Conservation (phyloP, 1,284 basidiomycete species). For the Wolfiporia cocos region DNA sequence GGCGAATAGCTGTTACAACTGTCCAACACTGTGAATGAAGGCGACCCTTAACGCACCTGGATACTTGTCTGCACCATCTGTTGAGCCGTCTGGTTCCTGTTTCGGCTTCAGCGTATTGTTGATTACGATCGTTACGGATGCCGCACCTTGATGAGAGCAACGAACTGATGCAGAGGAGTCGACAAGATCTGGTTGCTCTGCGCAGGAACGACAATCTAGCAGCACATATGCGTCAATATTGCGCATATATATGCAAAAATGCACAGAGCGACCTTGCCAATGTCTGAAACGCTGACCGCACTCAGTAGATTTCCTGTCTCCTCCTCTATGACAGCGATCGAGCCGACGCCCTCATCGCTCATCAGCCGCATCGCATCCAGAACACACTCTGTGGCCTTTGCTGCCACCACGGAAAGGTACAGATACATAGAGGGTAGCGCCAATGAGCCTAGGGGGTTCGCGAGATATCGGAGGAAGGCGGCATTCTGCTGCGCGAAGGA, state of each 20-base stretch:
- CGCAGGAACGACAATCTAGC: slow-evolving; percentile 65
- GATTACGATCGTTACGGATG: background rate
- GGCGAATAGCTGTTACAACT: background rate
- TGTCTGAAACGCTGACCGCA: slow-evolving; percentile 72
- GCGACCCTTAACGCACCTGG: slow-evolving; percentile 53
- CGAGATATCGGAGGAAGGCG: slow-evolving; percentile 46
- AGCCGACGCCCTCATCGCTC: slow-evolving; percentile 77
- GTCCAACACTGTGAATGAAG: background rate
- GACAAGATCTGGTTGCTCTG: slow-evolving; percentile 68
- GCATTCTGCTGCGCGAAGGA: slow-evolving; percentile 39
- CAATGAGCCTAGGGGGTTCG: slow-evolving; percentile 49
- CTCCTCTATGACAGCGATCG: slow-evolving; percentile 67
- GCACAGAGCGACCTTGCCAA: slow-evolving; percentile 64
- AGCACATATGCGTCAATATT: background rate
- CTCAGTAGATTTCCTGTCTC: slow-evolving; percentile 55
- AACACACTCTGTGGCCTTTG: slow-evolving; percentile 49
- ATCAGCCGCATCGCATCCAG: slow-evolving; percentile 74
- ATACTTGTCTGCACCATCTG: slow-evolving; percentile 67
- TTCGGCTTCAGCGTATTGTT: background rate
- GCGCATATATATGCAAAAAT: no score
- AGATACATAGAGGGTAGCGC: slow-evolving; percentile 61
- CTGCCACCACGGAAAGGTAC: slow-evolving; percentile 52
- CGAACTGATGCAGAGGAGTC: slow-evolving; percentile 58
- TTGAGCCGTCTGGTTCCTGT: slow-evolving; percentile 61
- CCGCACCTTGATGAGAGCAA: slow-evolving; percentile 60